phyloP scores from a whole-genome alignment of 1,284 basidiomycete genomes.

The Sanghuangporus sanghuang region DNA sequence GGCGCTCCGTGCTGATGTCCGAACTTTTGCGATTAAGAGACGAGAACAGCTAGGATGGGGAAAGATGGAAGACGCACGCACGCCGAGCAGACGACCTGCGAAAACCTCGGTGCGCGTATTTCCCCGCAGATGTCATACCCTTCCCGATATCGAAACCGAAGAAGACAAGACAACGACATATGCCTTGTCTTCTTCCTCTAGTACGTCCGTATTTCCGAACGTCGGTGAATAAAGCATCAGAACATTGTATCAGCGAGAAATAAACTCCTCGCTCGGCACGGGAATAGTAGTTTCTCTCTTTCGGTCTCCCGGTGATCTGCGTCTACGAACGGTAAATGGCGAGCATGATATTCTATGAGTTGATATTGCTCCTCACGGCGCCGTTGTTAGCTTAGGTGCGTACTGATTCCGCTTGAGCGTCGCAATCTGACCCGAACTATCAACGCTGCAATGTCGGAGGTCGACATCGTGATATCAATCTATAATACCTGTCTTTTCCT shows the following conservation, averaged over 20 bases:
- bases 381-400: neutral
- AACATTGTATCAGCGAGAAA: neutral
- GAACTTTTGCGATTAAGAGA: neutral
- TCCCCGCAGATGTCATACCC: neutral
- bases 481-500: neutral
- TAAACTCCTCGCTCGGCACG: neutral
- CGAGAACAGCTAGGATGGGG: neutral
- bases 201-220: neutral
- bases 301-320: neutral
- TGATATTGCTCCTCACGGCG: neutral
- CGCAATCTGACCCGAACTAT: neutral
- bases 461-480: neutral
- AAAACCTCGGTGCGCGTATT: slow-evolving; percentile 4
- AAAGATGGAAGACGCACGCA: neutral
- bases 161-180: neutral
- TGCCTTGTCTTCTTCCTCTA: neutral
- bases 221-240: neutral
- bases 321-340: neutral
- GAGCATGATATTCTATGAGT: neutral
- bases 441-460: neutral
- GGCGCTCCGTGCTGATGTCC: neutral
- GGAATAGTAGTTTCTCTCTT: neutral
- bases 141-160: neutral
- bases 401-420: neutral
- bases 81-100: neutral